A percentile compares a stretch with the other conserved stretches of the same genome.
Conservation (phyloP, 306 rosid species). For the Elaeagnus macrophylla region DNA sequence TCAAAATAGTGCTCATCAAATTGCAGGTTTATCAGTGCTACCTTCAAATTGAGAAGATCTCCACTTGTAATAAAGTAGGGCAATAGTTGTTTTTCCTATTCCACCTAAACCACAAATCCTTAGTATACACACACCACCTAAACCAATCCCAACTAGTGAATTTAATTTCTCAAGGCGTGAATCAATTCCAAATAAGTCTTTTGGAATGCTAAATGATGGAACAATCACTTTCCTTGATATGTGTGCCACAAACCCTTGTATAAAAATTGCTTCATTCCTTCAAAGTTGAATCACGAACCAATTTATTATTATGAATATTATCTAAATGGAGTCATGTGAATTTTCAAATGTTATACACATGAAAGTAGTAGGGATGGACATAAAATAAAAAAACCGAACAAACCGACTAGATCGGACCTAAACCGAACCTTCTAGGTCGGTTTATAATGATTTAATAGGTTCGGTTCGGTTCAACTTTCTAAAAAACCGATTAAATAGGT, state of each 20-base stretch:
- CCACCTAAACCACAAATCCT: slow-evolving; percentile 31
- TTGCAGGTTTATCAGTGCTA: slow-evolving; percentile 19
- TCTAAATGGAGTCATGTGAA: background rate
- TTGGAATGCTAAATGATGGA: background rate
- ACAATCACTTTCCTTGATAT: background rate
- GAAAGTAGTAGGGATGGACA: no score
- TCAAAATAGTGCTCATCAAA: background rate
- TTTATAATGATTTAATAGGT: no score
- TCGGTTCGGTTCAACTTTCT: no score
- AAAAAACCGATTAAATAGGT: no score
- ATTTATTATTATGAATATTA: background rate
- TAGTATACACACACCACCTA: slow-evolving; percentile 16
- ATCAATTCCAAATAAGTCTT: no score
- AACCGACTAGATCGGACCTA: no score
- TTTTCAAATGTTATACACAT: no score
- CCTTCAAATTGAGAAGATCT: slow-evolving; percentile 16
- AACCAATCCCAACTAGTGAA: slow-evolving; percentile 24
- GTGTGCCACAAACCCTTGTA: background rate
- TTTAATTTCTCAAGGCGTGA: no score
- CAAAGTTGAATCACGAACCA: background rate
- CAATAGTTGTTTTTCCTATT: slow-evolving; percentile 31
- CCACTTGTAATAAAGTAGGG: slow-evolving; percentile 16
- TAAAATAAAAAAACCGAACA: no score
- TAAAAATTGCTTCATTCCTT: slow-evolving; percentile 3
- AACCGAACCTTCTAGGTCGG: no score